phyloP scores from a whole-genome alignment of 192 early-diverging fungal species.

The Backusella westeae region DNA sequence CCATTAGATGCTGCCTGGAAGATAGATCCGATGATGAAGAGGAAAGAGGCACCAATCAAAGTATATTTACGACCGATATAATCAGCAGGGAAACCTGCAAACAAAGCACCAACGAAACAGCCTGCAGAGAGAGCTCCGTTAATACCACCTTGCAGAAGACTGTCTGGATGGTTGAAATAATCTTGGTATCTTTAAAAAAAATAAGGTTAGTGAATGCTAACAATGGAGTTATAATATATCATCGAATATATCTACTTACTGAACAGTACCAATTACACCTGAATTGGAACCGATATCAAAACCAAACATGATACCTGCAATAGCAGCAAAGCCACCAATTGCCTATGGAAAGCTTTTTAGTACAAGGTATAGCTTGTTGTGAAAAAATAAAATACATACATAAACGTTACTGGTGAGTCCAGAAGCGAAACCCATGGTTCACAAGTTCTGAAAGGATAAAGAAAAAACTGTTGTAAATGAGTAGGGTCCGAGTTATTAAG shows the following conservation, averaged over 20 bases:
- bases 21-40: constrained; percentile 74
- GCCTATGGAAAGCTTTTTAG: constrained; percentile 4
- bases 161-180: constrained; percentile 55
- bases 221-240: background rate
- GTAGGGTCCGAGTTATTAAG: background rate
- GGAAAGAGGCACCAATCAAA: constrained; percentile 58
- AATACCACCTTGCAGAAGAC: constrained; percentile 60
- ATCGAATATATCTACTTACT: constrained; percentile 8
- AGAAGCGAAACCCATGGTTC: background rate
- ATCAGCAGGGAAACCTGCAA: constrained; percentile 69
- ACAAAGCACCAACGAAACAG: constrained; percentile 71
- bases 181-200: constrained; percentile 40
- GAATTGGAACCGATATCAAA: constrained; percentile 45
- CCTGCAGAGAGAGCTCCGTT: constrained; percentile 67
- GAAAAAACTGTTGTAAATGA: background rate
- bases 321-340: constrained; percentile 48
- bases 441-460: background rate
- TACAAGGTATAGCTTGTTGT: background rate
- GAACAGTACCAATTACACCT: constrained; percentile 44
- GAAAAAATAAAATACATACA: background rate
- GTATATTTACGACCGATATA: constrained; percentile 64
- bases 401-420: constrained; percentile 9
- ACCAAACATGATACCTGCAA: constrained; percentile 57
- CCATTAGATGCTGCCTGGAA: constrained; percentile 64
- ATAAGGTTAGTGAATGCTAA: background rate